Conservation (phyloP, 306 rosid species). For the Mimosa bimucronata region DNA sequence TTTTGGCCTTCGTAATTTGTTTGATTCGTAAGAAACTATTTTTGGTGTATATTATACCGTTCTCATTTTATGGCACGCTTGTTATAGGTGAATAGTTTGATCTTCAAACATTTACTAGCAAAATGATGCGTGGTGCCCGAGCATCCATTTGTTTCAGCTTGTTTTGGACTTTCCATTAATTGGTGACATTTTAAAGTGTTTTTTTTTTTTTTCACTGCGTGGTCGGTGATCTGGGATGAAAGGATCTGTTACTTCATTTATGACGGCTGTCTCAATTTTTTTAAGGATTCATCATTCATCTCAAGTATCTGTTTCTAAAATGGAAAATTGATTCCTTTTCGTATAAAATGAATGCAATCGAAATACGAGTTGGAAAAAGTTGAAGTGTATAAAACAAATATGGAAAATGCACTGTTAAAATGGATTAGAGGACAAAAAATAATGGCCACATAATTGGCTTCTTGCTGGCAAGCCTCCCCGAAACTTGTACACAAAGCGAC, state of each 20-base stretch:
- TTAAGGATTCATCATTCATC: not conserved
- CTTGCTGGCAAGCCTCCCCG: not conserved
- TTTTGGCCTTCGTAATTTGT: not conserved
- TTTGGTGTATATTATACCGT: conserved; percentile 8
- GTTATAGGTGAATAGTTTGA: not conserved
- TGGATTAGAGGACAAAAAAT: not conserved
- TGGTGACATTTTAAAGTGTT: not conserved
- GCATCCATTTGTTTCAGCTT: not conserved
- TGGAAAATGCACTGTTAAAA: not conserved
- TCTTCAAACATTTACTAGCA: not conserved
- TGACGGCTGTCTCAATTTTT: not conserved
- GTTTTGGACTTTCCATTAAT: not conserved
- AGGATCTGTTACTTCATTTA: not conserved
- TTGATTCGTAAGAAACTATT: not conserved
- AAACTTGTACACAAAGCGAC: not conserved
- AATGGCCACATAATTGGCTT: not conserved
- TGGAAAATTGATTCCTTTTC: not conserved
- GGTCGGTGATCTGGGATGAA: not conserved
- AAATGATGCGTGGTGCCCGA: not conserved
- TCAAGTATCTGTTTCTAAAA: not conserved
- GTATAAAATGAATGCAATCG: not conserved
- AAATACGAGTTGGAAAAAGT: not conserved
- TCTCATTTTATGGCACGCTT: not conserved
- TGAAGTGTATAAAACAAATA: not conserved
- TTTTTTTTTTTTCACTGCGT: not conserved